These are phyloP conservation scores for Talaromyces liani DNA, from an alignment of 495 filamentous ascomycete genomes.

Conservation along the genomic window DNA sequence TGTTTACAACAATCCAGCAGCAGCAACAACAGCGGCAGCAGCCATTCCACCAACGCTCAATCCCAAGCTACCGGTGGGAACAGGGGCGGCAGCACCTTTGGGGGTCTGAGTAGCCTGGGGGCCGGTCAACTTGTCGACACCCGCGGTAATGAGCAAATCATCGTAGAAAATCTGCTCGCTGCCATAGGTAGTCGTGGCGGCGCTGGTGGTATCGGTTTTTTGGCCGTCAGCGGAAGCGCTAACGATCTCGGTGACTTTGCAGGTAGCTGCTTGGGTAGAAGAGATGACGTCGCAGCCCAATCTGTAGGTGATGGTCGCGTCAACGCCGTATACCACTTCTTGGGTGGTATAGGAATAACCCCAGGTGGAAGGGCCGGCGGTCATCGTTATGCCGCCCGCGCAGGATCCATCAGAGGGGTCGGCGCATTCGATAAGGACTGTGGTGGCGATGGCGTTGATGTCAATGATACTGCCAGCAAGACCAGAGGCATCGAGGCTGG, in stretches of 20 bases:
- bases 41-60: slow-evolving; percentile 1
- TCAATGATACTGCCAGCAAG: not conserved
- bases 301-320: not conserved
- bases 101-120: not conserved
- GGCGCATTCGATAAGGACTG: not conserved
- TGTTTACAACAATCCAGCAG: slow-evolving; percentile 1
- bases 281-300: not conserved
- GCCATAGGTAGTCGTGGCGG: not conserved
- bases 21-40: slow-evolving; percentile 1
- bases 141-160: not conserved
- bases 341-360: not conserved
- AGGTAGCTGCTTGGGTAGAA: not conserved
- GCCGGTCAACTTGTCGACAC: not conserved
- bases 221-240: not conserved
- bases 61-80: not conserved
- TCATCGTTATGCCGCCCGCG: not conserved
- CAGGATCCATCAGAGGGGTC: not conserved
- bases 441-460: not conserved
- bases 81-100: not conserved
- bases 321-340: not conserved
- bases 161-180: not conserved
- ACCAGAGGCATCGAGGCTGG: not conserved
- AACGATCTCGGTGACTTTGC: not conserved
- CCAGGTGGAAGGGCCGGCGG: not conserved
- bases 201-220: not conserved